A percentile compares a stretch with the other conserved stretches of the same genome.
Evolutionary conservation across 2,329 filamentous ascomycete species (phyloP).

Genomic region (Chrysosporium keratinophilum): DNA sequence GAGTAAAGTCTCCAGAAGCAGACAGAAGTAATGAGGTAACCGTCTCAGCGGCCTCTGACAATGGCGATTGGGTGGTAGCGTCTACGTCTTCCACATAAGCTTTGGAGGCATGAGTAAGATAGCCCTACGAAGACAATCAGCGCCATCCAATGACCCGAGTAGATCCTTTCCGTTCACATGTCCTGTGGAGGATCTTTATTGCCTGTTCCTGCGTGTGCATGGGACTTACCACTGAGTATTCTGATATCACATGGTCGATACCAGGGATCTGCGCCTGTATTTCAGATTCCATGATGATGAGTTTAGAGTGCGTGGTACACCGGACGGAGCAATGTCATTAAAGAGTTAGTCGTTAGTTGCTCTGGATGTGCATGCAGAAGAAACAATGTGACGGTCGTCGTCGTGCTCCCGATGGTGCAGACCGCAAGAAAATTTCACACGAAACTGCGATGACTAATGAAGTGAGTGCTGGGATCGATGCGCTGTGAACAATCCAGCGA

Average conservation of each 20-base stretch:
- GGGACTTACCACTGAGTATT: conserved; percentile 62
- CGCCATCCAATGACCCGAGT: not conserved
- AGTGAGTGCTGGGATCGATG: no score
- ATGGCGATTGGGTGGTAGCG: conserved; percentile 56
- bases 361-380: no score
- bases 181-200: no score
- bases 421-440: no score
- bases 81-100: conserved; percentile 67
- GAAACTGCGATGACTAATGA: no score
- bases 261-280: conserved; percentile 74
- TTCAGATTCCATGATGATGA: conserved; percentile 64
- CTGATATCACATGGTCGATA: conserved; percentile 78
- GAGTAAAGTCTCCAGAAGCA: conserved; percentile 72
- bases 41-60: conserved; percentile 71
- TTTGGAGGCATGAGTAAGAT: conserved; percentile 84
- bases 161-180: not conserved
- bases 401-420: no score
- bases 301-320: no score
- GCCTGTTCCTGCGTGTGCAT: not conserved
- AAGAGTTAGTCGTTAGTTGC: no score
- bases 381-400: no score
- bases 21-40: conserved; percentile 86
- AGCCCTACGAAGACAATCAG: conserved; percentile 47
- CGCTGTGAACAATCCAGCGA: no score
- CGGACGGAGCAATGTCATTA: no score